A percentile compares a stretch with the other conserved stretches of the same genome.
Conservation (phyloP, 1,139 yeast genomes). For the Groenewaldozyma sp. region DNA sequence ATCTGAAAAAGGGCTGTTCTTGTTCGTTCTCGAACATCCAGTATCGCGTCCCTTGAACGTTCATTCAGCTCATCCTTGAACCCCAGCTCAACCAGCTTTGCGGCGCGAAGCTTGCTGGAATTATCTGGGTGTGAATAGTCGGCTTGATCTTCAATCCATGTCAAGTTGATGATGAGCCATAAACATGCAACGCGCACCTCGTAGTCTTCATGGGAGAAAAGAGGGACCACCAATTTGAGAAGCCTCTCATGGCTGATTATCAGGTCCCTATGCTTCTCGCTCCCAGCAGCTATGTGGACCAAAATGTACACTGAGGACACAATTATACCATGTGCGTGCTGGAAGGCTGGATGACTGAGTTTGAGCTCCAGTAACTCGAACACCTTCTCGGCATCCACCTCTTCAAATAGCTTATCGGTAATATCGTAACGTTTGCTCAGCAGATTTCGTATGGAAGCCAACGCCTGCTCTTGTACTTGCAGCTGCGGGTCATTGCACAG, state of each 20-base stretch:
- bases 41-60: slow-evolving; percentile 27
- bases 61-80: slow-evolving; percentile 31
- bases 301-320: slow-evolving; percentile 44
- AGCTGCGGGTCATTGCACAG: slow-evolving; percentile 41
- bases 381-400: slow-evolving; percentile 27
- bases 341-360: slow-evolving; percentile 12
- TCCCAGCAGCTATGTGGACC: slow-evolving; percentile 50
- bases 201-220: slow-evolving; percentile 30
- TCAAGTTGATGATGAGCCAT: slow-evolving; percentile 51
- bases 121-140: slow-evolving; percentile 11
- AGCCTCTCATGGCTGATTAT: slow-evolving; percentile 37
- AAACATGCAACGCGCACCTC: slow-evolving; percentile 45
- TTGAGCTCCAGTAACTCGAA: slow-evolving; percentile 22
- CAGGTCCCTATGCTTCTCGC: slow-evolving; percentile 39
- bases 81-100: slow-evolving; percentile 32
- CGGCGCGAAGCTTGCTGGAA: slow-evolving; percentile 17
- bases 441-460: slow-evolving; percentile 67
- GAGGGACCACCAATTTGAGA: slow-evolving; percentile 31
- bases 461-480: slow-evolving; percentile 55
- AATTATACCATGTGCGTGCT: slow-evolving; percentile 22
- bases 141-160: slow-evolving; percentile 37
- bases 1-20: slow-evolving; percentile 38
- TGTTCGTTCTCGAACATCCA: slow-evolving; percentile 43
- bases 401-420: slow-evolving; percentile 35
- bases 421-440: slow-evolving; percentile 57